Percentiles rank a stretch among this genome's conserved stretches.
Conservation (phyloP, 2,329 filamentous ascomycete species). For the Scedosporium dehoogii region DNA sequence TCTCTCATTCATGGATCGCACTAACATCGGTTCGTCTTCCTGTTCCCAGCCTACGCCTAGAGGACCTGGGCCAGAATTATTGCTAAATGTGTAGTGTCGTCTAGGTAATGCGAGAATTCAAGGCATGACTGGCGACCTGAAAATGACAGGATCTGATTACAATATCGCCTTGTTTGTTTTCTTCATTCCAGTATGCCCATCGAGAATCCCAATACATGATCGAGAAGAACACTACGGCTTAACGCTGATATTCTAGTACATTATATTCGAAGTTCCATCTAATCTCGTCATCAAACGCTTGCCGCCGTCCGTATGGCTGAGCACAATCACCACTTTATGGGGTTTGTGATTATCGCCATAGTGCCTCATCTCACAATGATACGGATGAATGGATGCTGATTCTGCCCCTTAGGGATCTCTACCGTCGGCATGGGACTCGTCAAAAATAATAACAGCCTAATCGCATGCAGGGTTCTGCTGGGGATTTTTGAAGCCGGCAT, state of each 20-base stretch:
- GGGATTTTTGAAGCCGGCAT: conserved; percentile 57
- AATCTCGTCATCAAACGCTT: conserved; percentile 57
- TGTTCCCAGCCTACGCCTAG: neutral
- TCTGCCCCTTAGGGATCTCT: conserved; percentile 33
- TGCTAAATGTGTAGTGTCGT: neutral
- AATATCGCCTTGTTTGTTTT: conserved; percentile 52
- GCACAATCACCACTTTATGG: conserved; percentile 47
- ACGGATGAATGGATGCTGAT: conserved; percentile 15
- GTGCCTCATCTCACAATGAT: conserved; percentile 43
- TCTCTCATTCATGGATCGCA: conserved; percentile 34
- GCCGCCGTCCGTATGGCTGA: conserved; percentile 54
- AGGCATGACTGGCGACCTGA: conserved; percentile 28
- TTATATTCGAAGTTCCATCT: conserved; percentile 52
- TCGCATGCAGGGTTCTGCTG: conserved; percentile 43
- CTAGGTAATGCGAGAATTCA: conserved; percentile 47
- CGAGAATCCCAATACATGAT: conserved; percentile 1
- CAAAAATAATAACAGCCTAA: conserved; percentile 29
- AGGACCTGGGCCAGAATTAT: neutral
- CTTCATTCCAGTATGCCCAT: conserved; percentile 43
- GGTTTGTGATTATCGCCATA: conserved; percentile 16
- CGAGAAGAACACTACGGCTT: conserved; percentile 18
- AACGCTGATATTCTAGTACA: conserved; percentile 36
- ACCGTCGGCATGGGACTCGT: conserved; percentile 42
- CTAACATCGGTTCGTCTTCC: conserved; percentile 26
- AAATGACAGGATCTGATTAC: conserved; percentile 38